These are phyloP conservation scores for Penicillium digitatum DNA, from an alignment of 2,329 filamentous ascomycete species.

Conservation along the genomic window DNA sequence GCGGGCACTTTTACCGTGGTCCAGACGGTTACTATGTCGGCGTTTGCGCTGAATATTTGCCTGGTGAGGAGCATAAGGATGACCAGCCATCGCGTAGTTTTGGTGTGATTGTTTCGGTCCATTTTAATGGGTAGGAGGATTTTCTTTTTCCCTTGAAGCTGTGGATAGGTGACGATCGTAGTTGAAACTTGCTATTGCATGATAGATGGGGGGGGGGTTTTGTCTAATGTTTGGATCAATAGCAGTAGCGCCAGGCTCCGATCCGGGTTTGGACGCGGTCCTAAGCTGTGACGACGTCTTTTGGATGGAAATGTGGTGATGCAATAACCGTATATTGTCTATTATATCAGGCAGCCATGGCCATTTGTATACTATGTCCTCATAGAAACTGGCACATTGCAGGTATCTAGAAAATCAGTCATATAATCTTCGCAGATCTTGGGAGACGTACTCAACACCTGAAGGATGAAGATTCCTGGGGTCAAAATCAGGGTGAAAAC, in stretches of 20 bases:
- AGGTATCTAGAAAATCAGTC: neutral
- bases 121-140: neutral
- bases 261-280: neutral
- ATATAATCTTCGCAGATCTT: neutral
- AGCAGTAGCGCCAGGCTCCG: neutral
- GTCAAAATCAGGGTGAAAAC: neutral
- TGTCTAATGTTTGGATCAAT: no score
- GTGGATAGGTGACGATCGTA: neutral
- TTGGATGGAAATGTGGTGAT: neutral
- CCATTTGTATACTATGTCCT: neutral
- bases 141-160: neutral
- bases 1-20: constrained; percentile 21
- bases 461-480: neutral
- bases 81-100: neutral
- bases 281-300: neutral
- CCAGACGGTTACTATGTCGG: constrained; percentile 17
- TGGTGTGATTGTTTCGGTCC: neutral
- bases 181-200: neutral
- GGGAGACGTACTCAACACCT: neutral
- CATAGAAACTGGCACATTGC: neutral
- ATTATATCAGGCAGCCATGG: neutral
- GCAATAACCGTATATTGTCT: neutral
- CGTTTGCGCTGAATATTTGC: neutral
- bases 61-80: neutral
- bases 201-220: no score